Base-by-base conservation (phyloP, 2,329 filamentous ascomycete genomes). In the Sporothrix curviconia region DNA sequence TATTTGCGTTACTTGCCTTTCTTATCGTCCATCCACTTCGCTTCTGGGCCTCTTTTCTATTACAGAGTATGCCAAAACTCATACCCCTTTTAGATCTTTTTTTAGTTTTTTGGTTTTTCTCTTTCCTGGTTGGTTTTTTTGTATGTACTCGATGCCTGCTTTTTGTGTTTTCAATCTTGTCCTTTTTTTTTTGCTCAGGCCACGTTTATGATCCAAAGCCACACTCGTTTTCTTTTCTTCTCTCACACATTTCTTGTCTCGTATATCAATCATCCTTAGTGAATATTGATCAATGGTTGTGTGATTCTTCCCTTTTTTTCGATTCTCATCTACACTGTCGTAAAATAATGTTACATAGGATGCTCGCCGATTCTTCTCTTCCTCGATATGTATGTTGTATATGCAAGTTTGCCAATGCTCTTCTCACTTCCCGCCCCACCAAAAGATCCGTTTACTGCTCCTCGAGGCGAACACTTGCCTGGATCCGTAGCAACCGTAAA, bases 401-500 rank as follows among this genome's bases (percentile, higher is more conserved):
- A 40, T 60, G 72, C 71, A n/a, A n/a, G 53, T 76, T 66, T 52
- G 77, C 73, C 50, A 74, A 74, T 3, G 7, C 14, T 34, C 36
- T 42, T 42, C 22, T 3, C 14, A 15, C 34, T n/a, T n/a, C n/a
- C n/a, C 14, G 4, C 9, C 24, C 6, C 22, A 12, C 28, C 25
- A 6, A 4, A 17, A 30, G 39, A 9, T 25, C 7, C 36, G 28
- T 11, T 53, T 15, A 42, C 43, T 49, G 9, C 34, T 55, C 14
- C 43, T 56, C 53, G 14, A 63, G 7, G 3, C n/a, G n/a, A 55
- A 51, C 8, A 63, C 54, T 6, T 97, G n/a, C 89, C 68, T 87
- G 87, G 62, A 99, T 87, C 68, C 85, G 81, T 72, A 99, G 69
- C 22, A 96, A n/a, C 82, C 3, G 94, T 99, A 72, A 88, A 96